phyloP scores from a whole-genome alignment of 257 asterid genomes.

The Capsicum rhomboideum region DNA sequence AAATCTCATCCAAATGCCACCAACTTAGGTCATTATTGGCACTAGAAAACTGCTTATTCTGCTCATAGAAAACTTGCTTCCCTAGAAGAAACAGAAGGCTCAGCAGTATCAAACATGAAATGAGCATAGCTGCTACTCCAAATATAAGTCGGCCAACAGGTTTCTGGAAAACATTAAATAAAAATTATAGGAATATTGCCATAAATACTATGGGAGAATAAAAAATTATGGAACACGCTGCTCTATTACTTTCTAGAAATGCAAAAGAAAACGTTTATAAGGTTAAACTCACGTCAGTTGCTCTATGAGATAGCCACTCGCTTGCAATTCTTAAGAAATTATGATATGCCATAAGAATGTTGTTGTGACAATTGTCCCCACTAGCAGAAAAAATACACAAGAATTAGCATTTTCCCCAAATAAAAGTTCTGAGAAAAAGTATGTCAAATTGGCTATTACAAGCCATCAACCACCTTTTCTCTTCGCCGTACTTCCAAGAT shows the following conservation, averaged over 20 bases:
- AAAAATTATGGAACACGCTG: neutral
- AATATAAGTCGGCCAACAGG: slow-evolving; percentile 48
- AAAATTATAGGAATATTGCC: neutral
- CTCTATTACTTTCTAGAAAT: neutral
- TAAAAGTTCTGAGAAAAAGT: neutral
- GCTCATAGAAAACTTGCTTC: slow-evolving; percentile 27
- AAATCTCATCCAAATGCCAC: slow-evolving; percentile 57
- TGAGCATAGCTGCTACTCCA: slow-evolving; percentile 61
- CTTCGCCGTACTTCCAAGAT: slow-evolving; percentile 40
- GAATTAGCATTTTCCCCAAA: neutral
- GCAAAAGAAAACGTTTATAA: neutral
- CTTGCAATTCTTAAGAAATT: slow-evolving; percentile 58
- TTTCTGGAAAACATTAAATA: slow-evolving; percentile 44
- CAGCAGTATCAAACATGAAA: slow-evolving; percentile 51
- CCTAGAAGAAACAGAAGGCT: slow-evolving; percentile 36
- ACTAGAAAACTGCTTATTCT: slow-evolving; percentile 9
- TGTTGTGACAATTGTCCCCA: slow-evolving; percentile 30
- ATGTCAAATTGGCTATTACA: neutral
- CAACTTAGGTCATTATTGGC: slow-evolving; percentile 6
- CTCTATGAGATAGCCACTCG: slow-evolving; percentile 75
- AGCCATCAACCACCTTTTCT: slow-evolving; percentile 32
- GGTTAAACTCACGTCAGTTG: slow-evolving; percentile 66
- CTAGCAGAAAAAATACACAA: slow-evolving; percentile 12
- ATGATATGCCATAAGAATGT: slow-evolving; percentile 39
- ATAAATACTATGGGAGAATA: neutral